Evolutionary conservation across 169 alveolate genomes (phyloP).

Genomic region (Plasmodium adleri): DNA sequence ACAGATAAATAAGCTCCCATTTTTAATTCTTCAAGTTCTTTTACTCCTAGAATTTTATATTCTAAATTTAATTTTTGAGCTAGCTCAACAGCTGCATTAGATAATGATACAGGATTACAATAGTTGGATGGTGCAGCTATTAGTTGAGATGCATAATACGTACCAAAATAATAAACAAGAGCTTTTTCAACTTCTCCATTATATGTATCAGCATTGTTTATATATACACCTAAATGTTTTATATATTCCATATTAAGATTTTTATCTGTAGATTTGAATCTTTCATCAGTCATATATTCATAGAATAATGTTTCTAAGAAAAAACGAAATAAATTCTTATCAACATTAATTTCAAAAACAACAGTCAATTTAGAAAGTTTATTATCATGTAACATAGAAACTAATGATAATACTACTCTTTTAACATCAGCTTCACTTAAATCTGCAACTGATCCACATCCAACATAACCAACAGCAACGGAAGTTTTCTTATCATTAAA

Average conservation of each 20-base stretch:
- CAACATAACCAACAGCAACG: constrained; percentile 26
- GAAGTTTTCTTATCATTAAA: constrained; percentile 37
- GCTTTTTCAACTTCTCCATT: constrained; percentile 26
- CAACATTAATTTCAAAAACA: constrained; percentile 36
- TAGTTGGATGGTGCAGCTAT: constrained; percentile 90
- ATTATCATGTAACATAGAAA: constrained; percentile 29
- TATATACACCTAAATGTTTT: constrained; percentile 11
- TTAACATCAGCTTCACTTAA: constrained; percentile 39
- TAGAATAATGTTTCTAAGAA: constrained; percentile 47
- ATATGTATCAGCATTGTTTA: constrained; percentile 32
- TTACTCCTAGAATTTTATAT: constrained; percentile 83
- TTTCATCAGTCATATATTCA: constrained; percentile 68
- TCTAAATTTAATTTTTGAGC: constrained; percentile 85
- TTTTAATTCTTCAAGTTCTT: constrained; percentile 86
- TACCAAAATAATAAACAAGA: constrained; percentile 41
- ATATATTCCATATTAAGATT: constrained; percentile 6
- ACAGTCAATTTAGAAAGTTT: constrained; percentile 27
- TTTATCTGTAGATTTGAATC: constrained; percentile 50
- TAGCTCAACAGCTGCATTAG: constrained; percentile 82
- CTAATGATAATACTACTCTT: constrained; percentile 33
- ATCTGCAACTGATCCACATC: constrained; percentile 55
- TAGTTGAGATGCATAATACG: constrained; percentile 82
- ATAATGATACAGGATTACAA: constrained; percentile 86
- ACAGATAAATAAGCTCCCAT: constrained; percentile 93
- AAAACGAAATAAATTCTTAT: constrained; percentile 42